Evolutionary conservation across 805 yeast species (phyloP), one percentile per base, ranked within the genome.

Genomic region (Spathaspora arborariae): DNA sequence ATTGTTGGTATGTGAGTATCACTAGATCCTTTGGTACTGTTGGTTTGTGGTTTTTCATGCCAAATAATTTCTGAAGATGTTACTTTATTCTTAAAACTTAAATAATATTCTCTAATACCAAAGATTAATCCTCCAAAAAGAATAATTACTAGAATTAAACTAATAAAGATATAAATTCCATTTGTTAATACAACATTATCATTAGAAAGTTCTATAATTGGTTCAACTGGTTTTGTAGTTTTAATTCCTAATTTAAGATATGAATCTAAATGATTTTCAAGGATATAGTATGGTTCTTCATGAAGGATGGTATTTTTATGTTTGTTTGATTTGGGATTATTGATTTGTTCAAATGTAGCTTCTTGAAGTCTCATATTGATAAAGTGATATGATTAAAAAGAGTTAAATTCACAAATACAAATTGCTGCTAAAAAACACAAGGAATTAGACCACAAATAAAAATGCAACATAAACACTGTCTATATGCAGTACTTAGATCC

Each of bases 71-170:
- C 44, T 2, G 45, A 35, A 16, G 51, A 49, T 7, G 20, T 38
- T 1, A 49, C 42, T 39, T 44, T 51, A 8, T 47, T 37, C 35
- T 30, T 46, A 9, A 48, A 34, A 19, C 55, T 51, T 9, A 54
- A 36, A 7, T 26, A 37, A 42, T 58, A 60, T 48, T 65, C 68
- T 41, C 68, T 46, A 4, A 58, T 38, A 0, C 58, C 67, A 53
- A 59, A 65, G 2, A 52, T 33, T 2, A 55, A 39, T 0, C 54
- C 57, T 3, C 64, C 62, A 3, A 54, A 5, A 1, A 62, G 56
- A 3, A 62, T 47, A 8, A 58, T 51, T 7, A 40, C 45, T 26
- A 63, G 53, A 10, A 62, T 52, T 22, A 64, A 44, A 5, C 58
- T 43, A 27, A 62, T 38, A 42, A 62, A 64, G 8, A 62, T 56